Evolutionary conservation across 306 rosid genomes (phyloP), one percentile per base, ranked within the genome.

Genomic region (Vachellia collinsii): DNA sequence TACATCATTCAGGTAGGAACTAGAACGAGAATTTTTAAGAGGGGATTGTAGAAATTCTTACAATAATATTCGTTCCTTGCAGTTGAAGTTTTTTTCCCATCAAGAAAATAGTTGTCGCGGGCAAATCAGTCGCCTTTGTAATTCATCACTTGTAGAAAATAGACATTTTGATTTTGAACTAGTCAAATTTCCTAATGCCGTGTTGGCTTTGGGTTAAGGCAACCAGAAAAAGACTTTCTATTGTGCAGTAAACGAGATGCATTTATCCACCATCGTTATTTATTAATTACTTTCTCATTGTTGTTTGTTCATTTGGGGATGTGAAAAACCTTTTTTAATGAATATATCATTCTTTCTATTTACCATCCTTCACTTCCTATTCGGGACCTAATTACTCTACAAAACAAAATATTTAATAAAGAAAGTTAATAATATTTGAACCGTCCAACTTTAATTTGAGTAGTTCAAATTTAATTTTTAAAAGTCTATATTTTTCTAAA

Each of bases 41-140:
- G 25, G 53, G 44, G 6, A 12, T 4, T 36, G 13, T 39, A 51
- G 29, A 64, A 69, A 59, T 23, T 48, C 65, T 39, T 34, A 22
- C 39, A 77, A 42, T 38, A 62, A 59, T 6, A 53, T 23, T 20
- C 77, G 29, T 17, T 73, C 46, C 20, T 16, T 22, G 44, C 71
- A 20, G 63, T 20, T 11, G 11, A 4, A 53, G 17, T 12, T 37
- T 61, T 61, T 37, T 34, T 6, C 10, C 59, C 22, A 19, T 6
- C 22, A 6, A 36, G 54, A 70, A 76, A 43, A 43, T 43, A 9
- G 12, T 9, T 43, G 12, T 9, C 48, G 58, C 29, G 54, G 66
- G 50, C 63, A 46, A 37, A 3, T 70, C 41, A 64, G 54, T 10
- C 43, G 78, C 75, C 72, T 54, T 7, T 72, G 72, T 37, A 54